Conservation (phyloP, 345 rosid genomes). For the Citrus maxima region DNA sequence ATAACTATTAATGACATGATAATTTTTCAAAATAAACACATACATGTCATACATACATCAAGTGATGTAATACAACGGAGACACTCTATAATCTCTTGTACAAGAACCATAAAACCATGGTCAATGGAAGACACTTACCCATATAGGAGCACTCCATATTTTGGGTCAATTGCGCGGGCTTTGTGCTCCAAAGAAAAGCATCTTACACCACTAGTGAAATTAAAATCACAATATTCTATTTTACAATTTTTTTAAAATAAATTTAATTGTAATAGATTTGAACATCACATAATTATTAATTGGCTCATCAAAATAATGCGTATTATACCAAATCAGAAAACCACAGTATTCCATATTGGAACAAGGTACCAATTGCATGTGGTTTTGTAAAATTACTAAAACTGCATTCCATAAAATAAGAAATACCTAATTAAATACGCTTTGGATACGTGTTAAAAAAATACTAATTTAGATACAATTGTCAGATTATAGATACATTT, state of each 20-base stretch:
- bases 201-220: no score
- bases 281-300: neutral
- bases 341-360: neutral
- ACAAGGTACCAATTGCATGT: slow-evolving; percentile 3
- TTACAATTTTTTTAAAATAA: neutral
- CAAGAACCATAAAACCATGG: neutral
- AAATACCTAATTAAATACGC: neutral
- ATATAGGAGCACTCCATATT: neutral
- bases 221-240: neutral
- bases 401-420: neutral
- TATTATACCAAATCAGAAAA: neutral
- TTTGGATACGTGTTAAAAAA: neutral
- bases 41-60: no score
- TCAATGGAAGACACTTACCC: neutral
- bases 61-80: no score
- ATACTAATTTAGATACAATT: neutral
- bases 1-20: no score
- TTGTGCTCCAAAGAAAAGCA: no score
- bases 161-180: neutral
- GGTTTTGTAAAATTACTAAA: slow-evolving; percentile 1
- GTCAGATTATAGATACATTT: neutral
- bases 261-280: neutral
- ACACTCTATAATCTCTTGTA: neutral
- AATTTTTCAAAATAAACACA: no score
- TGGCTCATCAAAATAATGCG: neutral